Base-by-base conservation (phyloP, 2,329 filamentous ascomycete genomes). In the Arthrobotrys sinensis region DNA sequence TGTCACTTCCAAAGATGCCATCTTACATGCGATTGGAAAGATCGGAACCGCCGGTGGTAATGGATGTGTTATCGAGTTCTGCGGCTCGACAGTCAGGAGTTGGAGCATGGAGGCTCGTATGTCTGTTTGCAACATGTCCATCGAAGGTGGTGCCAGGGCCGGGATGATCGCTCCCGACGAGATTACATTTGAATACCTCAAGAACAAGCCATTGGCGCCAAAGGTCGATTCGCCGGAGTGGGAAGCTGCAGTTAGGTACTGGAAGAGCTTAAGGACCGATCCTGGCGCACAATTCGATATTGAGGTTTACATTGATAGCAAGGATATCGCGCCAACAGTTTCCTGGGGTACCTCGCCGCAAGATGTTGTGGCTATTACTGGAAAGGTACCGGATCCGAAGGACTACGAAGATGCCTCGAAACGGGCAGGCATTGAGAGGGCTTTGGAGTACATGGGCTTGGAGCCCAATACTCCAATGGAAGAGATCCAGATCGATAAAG, bases 41-140 rank as follows among this genome's bases (percentile, higher is more conserved):
- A 97, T 98, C 81, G 96, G 96, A 82, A 98, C 96, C 24, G 96
- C 96, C 79, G 96, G 95, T 84, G 96, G 96, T 82, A 98, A 92
- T 71, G 94, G 95, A 79, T 91, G 92, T 66, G 96, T 98, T 80
- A 97, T 99, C 82, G 96, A 99, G 87, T 99, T 95, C 87, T 97
- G 94, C 83, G 96, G 96, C 77, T 97, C 94, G 64, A 93, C 96
- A 79, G 97, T 99, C 84, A 91, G 93, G 81, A 86, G 86, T 79
- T 88, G 98, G 82, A 97, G 93, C 85, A 97, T 99, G 90, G 96
- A 98, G 86, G 96, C 95, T 50, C 91, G 96, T 81, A 98, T 99
- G 96, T 97, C 94, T 80, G 97, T 99, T 84, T 98, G 96, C 88
- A 99, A 99, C 87, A 98, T 98, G 96, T 94, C 94, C 12, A 97